phyloP scores from a whole-genome alignment of 2,329 filamentous ascomycete species.

The Nemania sp. region DNA sequence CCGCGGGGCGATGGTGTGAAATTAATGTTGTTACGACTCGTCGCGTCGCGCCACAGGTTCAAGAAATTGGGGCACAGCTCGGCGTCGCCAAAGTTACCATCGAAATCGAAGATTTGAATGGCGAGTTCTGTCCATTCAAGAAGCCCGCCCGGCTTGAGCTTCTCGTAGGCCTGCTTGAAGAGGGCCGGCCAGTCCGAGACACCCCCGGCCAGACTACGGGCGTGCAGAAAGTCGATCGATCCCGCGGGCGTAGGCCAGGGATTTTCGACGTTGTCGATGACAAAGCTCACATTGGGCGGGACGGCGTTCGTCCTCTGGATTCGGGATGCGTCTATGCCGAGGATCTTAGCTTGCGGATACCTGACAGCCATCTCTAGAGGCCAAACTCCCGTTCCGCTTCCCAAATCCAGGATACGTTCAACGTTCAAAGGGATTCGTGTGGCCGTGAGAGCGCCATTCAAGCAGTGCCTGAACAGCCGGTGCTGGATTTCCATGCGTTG shows the following conservation, averaged over 20 bases:
- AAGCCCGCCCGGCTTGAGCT: conserved; percentile 50
- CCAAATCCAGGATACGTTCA: conserved; percentile 47
- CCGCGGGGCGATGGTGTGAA: conserved; percentile 47
- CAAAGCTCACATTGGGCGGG: conserved; percentile 63
- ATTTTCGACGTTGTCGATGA: conserved; percentile 62
- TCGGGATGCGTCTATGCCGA: conserved; percentile 48
- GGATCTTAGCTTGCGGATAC: conserved; percentile 46
- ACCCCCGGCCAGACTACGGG: conserved; percentile 51
- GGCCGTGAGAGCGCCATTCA: conserved; percentile 38
- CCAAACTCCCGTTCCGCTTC: conserved; percentile 50
- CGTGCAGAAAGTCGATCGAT: conserved; percentile 49
- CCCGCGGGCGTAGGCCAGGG: conserved; percentile 43
- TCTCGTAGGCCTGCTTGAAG: conserved; percentile 44
- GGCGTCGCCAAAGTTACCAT: conserved; percentile 40
- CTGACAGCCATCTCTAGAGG: conserved; percentile 48
- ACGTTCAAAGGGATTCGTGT: conserved; percentile 37
- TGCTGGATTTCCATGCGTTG: conserved; percentile 37
- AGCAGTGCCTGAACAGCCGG: conserved; percentile 35
- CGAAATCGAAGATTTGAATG: conserved; percentile 47
- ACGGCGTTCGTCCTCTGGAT: conserved; percentile 50
- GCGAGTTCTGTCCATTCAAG: conserved; percentile 51
- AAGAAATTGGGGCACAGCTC: conserved; percentile 44
- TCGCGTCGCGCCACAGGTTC: conserved; percentile 38
- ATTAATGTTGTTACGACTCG: conserved; percentile 42
- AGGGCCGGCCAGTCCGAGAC: conserved; percentile 48